Evolutionary conservation across 495 filamentous ascomycete genomes (phyloP).

Genomic region (Trichocladium antarcticum): DNA sequence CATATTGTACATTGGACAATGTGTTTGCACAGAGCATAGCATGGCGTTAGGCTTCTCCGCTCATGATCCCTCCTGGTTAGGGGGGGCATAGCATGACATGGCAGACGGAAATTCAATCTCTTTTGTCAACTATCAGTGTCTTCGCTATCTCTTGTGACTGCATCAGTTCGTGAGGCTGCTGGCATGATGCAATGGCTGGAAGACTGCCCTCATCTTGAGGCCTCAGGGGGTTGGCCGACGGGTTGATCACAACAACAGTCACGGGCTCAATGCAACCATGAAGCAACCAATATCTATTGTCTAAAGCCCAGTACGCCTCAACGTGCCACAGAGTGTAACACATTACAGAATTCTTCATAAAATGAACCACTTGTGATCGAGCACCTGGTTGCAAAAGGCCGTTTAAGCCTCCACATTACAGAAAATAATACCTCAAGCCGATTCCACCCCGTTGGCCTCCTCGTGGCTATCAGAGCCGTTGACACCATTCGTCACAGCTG

Average conservation of each 20-base stretch:
- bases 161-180: no score
- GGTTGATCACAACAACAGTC: no score
- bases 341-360: background rate
- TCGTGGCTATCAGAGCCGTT: constrained; percentile 10
- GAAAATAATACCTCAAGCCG: background rate
- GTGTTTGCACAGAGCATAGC: constrained; percentile 1
- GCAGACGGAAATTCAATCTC: background rate
- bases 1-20: constrained; percentile 1
- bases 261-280: background rate
- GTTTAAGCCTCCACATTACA: background rate
- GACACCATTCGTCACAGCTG: background rate
- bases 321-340: background rate
- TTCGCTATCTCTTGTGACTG: no score
- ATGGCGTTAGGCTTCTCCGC: background rate
- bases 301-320: background rate
- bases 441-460: background rate
- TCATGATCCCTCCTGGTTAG: background rate
- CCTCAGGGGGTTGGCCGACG: no score
- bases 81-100: background rate
- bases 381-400: background rate
- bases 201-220: no score
- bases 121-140: background rate
- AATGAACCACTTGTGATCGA: background rate
- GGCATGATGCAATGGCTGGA: no score
- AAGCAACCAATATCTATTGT: background rate